These are phyloP conservation scores for Xylariaceae sp. DNA, from an alignment of 2,329 filamentous ascomycete species.

Conservation along the genomic window DNA sequence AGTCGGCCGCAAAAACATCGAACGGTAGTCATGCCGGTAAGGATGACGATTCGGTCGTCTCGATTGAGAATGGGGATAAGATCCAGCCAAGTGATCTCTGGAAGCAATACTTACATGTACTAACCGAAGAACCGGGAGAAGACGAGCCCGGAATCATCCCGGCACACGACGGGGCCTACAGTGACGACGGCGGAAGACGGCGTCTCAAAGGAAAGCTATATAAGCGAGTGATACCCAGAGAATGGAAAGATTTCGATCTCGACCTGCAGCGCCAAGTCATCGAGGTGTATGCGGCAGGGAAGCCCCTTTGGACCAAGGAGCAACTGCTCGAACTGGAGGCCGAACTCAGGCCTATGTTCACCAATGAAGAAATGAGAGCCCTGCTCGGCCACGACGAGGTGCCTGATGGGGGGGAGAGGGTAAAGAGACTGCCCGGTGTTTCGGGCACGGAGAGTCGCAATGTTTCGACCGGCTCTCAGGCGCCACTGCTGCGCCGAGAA, in stretches of 20 bases:
- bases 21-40: neutral
- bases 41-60: neutral
- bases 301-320: constrained; percentile 16
- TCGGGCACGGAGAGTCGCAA: neutral
- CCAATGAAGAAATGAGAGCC: neutral
- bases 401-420: neutral
- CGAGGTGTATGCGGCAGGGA: constrained; percentile 15
- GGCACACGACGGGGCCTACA: neutral
- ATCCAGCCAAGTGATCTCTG: neutral
- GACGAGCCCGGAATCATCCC: neutral
- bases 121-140: neutral
- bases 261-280: constrained; percentile 16
- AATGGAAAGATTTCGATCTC: constrained; percentile 14
- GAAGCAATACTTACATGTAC: neutral
- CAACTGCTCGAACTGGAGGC: constrained; percentile 7
- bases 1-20: neutral
- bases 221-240: neutral
- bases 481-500: neutral
- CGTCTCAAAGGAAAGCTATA: neutral
- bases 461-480: too few species aligned
- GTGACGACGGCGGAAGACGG: neutral
- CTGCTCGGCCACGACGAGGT: neutral
- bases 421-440: neutral
- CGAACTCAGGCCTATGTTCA: neutral
- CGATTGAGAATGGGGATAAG: neutral